Evolutionary conservation across 2,329 filamentous ascomycete genomes (phyloP).

Genomic region (Aureobasidium sp.): DNA sequence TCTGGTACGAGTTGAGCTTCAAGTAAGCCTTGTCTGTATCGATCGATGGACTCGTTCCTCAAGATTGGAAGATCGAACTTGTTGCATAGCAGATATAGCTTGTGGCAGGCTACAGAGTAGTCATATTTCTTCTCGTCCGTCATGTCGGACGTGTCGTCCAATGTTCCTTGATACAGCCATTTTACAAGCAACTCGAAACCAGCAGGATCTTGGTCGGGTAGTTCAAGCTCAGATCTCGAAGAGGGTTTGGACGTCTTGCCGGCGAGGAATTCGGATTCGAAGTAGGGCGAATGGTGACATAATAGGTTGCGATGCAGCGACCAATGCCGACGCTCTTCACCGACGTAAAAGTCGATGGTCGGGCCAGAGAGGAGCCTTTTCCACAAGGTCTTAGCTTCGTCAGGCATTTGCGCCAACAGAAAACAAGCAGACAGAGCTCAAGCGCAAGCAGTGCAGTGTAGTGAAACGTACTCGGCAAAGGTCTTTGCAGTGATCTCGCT

Average conservation of each 20-base stretch:
- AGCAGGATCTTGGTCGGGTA: slow-evolving; percentile 41
- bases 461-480: slow-evolving; percentile 45
- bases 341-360: slow-evolving; percentile 44
- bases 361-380: slow-evolving; percentile 46
- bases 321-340: slow-evolving; percentile 40
- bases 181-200: slow-evolving; percentile 48
- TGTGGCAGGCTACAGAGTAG: slow-evolving; percentile 45
- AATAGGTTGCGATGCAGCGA: slow-evolving; percentile 45
- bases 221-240: slow-evolving; percentile 33
- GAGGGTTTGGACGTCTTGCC: slow-evolving; percentile 29
- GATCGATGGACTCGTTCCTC: slow-evolving; percentile 47
- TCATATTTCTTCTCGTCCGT: slow-evolving; percentile 44
- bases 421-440: background rate
- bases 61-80: slow-evolving; percentile 42
- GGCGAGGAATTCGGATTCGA: slow-evolving; percentile 28
- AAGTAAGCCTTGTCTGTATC: slow-evolving; percentile 42
- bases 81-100: slow-evolving; percentile 44
- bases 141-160: slow-evolving; percentile 41
- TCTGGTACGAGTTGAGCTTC: slow-evolving; percentile 45
- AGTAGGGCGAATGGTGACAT: slow-evolving; percentile 43
- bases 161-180: slow-evolving; percentile 47
- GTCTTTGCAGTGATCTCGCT: slow-evolving; percentile 37
- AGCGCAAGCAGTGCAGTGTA: slow-evolving; percentile 25
- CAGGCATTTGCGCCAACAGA: slow-evolving; percentile 16
- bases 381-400: slow-evolving; percentile 34